Base-by-base conservation (phyloP, 306 rosid species). In the Quercus gilva region DNA sequence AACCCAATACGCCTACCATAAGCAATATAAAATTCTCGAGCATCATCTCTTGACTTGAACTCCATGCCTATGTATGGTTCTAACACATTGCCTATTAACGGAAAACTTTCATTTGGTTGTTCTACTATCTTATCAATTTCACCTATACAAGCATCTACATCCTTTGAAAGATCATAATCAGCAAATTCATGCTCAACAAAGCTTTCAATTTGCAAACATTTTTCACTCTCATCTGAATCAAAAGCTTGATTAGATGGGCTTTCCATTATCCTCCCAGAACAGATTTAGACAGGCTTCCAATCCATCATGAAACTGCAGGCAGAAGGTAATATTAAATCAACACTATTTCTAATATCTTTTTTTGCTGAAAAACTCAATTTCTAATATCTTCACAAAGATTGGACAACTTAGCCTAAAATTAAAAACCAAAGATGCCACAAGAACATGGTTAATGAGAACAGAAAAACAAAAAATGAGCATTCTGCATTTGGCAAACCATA, bases 41-140 rank as follows among this genome's bases (percentile, higher is more conserved):
- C 95, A 81, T 91, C 95, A 67, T 91, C 95, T 83, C 90, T 85
- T 78, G 95, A 79, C 73, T 84, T 81, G 80, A 91, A 91, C 87
- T 89, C 88, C 92, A 91, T 87, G 76, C 87, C 92, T 71, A 82
- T 49, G 68, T 80, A 77, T 19, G 92, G 91, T 55, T 86, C 91
- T 80, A 78, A 81, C 45, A 41, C 79, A 73, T 84, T 88, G 75
- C 74, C 82, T 82, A 77, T 81, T 69, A 56, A 64, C 18, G 81
- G 79, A 15, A 75, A 45, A 83, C 73, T 81, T 43, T 43, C 82
- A 43, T 59, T 57, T 23, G 89, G 64, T 80, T 84, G 91, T 58
- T 89, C 90, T 15, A 71, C 81, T 58, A 77, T 74, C 79, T 72
- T 83, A 14, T 81, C 87, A 80, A 82, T 88, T 57, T 85, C 91